Conservation (phyloP, 2,329 filamentous ascomycete genomes). For the Ophiostoma fasciatum region DNA sequence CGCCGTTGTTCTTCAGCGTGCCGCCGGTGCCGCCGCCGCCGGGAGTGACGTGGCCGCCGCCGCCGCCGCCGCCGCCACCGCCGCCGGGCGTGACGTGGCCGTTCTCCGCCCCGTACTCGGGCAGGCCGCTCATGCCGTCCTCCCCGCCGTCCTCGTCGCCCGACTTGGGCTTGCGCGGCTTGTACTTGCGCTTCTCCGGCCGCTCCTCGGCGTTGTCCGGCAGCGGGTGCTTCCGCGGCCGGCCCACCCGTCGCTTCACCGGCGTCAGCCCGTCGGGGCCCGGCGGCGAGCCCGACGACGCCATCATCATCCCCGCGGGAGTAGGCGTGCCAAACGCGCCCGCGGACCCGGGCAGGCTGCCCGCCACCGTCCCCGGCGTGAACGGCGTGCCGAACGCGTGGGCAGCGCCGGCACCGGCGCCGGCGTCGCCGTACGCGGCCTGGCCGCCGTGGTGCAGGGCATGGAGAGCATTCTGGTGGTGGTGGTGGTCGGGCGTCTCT, state of each 20-base stretch:
- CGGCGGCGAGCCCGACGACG: slow-evolving; percentile 7
- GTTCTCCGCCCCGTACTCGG: neutral
- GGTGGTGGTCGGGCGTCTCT: too few species aligned
- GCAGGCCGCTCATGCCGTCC: slow-evolving; percentile 17
- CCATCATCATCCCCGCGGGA: too few species aligned
- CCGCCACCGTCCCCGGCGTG: too few species aligned
- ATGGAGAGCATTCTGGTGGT: too few species aligned
- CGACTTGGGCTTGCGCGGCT: slow-evolving; percentile 34
- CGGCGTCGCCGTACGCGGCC: too few species aligned
- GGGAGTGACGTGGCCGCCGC: neutral
- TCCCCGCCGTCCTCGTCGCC: slow-evolving; percentile 39
- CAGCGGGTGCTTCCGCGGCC: slow-evolving; percentile 47
- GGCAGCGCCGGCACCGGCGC: too few species aligned
- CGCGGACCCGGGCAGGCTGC: too few species aligned
- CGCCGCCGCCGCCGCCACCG: slow-evolving; percentile 1
- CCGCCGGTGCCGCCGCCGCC: slow-evolving; percentile 1
- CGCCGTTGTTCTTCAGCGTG: slow-evolving; percentile 18
- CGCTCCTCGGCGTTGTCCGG: slow-evolving; percentile 39
- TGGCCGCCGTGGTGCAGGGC: too few species aligned
- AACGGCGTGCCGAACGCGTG: too few species aligned
- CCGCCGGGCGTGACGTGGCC: neutral
- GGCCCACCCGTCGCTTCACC: slow-evolving; percentile 49
- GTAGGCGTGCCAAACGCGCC: too few species aligned
- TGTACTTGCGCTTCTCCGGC: slow-evolving; percentile 50
- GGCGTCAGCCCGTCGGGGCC: slow-evolving; percentile 30